Base-by-base conservation (phyloP, 2,329 filamentous ascomycete genomes). In the Fusarium annulatum region DNA sequence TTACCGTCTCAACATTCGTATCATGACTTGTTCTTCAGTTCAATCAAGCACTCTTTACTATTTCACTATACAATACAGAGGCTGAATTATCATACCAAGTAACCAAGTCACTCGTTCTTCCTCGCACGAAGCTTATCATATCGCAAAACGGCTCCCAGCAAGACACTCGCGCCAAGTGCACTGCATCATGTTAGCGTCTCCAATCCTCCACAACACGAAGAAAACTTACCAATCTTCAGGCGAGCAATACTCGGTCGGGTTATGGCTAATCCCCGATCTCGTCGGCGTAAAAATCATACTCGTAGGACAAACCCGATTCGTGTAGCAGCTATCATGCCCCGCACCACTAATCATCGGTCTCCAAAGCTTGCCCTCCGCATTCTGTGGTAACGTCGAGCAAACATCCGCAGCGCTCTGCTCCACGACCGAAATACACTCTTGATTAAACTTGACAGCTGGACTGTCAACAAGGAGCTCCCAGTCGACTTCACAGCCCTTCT, bases 221-320 rank as follows among this genome's bases (percentile, higher is more conserved):
- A 18, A 14, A 5, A 9, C 18, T 16, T 51, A 67, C 53, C 64
- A 67, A 41, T 67, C 63, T 42, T 67, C 53, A 2, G 63, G 53
- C 0, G 64, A 67, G 11, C 63, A 67, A 16, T 67, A 61, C 23
- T 67, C 53, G 0, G 53, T 67, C 0, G 64, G 64, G 12, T 67
- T 53, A 9, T 61, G 64, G 15, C 64, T 67, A 2, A 67, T 67
- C 2, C 64, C 64, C 5, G 46, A 61, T 3, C 53, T 43, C 12
- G 64, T 67, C 11, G 64, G 63, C 2, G 63, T 67, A 38, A 67
- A 67, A 5, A 67, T 67, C 64, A 67, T 67, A 23, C 64, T 61
- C 15, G 63, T 67, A 9, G 64, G 64, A 14, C 62, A 67, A 12
- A 42, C 18, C 3, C 39, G 34, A 34, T 67, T 67, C 7, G 64